Percentiles rank a stretch among this genome's conserved stretches.
These are phyloP conservation scores for Blastocystis sp. DNA, from an alignment of 352 stramenopile genomes.

Conservation along the genomic window DNA sequence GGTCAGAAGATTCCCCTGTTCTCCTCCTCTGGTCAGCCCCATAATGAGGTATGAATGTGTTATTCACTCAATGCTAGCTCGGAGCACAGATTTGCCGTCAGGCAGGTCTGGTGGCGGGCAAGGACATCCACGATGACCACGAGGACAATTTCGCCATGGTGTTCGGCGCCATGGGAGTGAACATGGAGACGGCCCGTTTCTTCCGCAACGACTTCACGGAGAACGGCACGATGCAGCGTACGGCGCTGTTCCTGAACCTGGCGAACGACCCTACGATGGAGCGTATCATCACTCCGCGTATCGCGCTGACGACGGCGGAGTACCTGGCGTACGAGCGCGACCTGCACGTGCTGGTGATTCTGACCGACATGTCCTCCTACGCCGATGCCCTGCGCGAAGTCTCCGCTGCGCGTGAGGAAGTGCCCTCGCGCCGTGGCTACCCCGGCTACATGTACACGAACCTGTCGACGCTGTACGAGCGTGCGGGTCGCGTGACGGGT, in stretches of 20 bases:
- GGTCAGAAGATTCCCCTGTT: slow-evolving; percentile 99
- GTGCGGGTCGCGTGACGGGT: slow-evolving; percentile 86
- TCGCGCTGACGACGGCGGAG: slow-evolving; percentile 92
- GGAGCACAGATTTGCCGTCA: slow-evolving; percentile 95
- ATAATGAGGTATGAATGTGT: slow-evolving; percentile 77
- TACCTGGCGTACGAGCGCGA: slow-evolving; percentile 97
- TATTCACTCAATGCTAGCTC: slow-evolving; percentile 67
- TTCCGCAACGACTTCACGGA: slow-evolving; percentile 66
- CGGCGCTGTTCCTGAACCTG: slow-evolving; percentile 94
- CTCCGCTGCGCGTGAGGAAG: slow-evolving; percentile 82
- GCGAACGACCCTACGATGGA: slow-evolving; percentile 98
- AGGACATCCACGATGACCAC: slow-evolving; percentile 91
- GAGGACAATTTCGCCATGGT: slow-evolving; percentile 99
- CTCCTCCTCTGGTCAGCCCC: slow-evolving; percentile 88
- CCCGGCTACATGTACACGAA: slow-evolving; percentile 99
- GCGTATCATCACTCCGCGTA: slow-evolving; percentile 94
- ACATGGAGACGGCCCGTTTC: slow-evolving; percentile 94
- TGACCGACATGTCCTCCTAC: slow-evolving; percentile 99
- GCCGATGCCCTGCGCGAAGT: slow-evolving; percentile 65
- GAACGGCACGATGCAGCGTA: slow-evolving; percentile 93
- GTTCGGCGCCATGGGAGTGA: slow-evolving; percentile 98
- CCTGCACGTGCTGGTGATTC: slow-evolving; percentile 94
- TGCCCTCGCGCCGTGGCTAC: slow-evolving; percentile 92
- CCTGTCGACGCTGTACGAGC: slow-evolving; percentile 95
- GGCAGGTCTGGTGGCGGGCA: slow-evolving; percentile 91